Conservation (phyloP, 2,329 filamentous ascomycete species). For the Penicillium sp. region DNA sequence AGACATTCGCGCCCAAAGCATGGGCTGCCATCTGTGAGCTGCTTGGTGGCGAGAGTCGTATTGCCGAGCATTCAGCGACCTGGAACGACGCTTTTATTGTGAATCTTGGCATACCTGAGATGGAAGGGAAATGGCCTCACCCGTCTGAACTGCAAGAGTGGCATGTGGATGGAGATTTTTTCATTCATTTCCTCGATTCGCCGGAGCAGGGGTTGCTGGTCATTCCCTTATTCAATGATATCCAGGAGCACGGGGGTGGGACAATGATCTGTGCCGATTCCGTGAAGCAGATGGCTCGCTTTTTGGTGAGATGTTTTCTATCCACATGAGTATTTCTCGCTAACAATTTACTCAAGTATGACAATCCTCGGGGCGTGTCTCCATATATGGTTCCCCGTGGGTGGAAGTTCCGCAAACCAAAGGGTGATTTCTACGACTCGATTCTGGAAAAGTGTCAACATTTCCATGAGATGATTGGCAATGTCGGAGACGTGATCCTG, state of each 20-base stretch:
- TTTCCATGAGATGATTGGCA: constrained; percentile 55
- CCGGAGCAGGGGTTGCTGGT: constrained; percentile 68
- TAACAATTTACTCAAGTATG: constrained; percentile 32
- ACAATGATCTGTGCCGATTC: constrained; percentile 64
- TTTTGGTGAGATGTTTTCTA: constrained; percentile 43
- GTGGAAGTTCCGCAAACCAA: constrained; percentile 30
- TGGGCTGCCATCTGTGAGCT: constrained; percentile 68
- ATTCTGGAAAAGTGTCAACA: constrained; percentile 41
- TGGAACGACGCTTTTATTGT: constrained; percentile 70
- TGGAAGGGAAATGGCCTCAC: constrained; percentile 50
- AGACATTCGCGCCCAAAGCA: constrained; percentile 61
- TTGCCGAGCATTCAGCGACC: constrained; percentile 49
- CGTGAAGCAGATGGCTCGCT: constrained; percentile 57
- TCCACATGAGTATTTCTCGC: background rate
- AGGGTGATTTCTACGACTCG: constrained; percentile 39
- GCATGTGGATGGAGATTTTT: constrained; percentile 73
- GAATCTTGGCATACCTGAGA: constrained; percentile 61
- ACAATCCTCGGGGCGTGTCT: constrained; percentile 64
- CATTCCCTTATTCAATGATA: constrained; percentile 67
- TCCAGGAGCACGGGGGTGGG: constrained; percentile 60
- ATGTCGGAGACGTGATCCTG: constrained; percentile 55
- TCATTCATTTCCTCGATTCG: constrained; percentile 69
- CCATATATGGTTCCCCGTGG: constrained; percentile 63
- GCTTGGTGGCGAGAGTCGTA: constrained; percentile 61
- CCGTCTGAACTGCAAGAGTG: constrained; percentile 59